Evolutionary conservation across 1,139 yeast species (phyloP), one percentile per base, ranked within the genome.

Genomic region (Yamadazyma diddensiae): DNA sequence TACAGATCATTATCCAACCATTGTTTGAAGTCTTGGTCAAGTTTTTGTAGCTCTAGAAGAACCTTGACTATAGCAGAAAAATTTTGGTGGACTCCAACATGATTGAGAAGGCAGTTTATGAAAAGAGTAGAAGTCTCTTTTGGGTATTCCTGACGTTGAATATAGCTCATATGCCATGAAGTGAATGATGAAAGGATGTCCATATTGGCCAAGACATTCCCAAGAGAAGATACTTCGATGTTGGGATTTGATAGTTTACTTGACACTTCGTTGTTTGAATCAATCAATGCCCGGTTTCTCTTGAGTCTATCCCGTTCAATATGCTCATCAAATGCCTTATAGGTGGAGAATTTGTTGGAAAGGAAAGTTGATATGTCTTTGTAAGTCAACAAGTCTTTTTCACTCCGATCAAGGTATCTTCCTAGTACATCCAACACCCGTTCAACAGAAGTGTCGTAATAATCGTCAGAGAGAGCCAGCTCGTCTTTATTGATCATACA

Each of bases 101-200:
- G 73, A 38, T 63, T 58, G 16, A 69, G 44, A 5, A 66, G 30
- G 39, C 73, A 65, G 41, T 66, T 64, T 15, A 65, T 41, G 36
- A 67, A 64, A 4, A 65, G 31, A 3, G 47, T 52, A 10, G 50
- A 39, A 5, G 69, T 59, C n/a, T 40, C 38, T 3, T 18, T 15
- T 9, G 50, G 39, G 28, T 50, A 50, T 1, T 45, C 28, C 8
- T 48, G 39, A 4, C 43, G 29, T 5, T 35, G 31, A 16, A 62
- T 42, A 37, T 62, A 59, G 5, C 43, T 31, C 9, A 60, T 39
- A 40, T 64, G 70, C 3, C 39, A 36, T 6, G 26, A 29, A 3
- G 61, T 44, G 35, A 65, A 63, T 1, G 36, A 38, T 20, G 47
- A 38, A 9, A 67, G 42, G 0, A 47, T 47, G 1, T 42, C 39